A percentile compares a stretch with the other conserved stretches of the same genome.
phyloP scores from a whole-genome alignment of 2,329 filamentous ascomycete species.

The Dactylonectria macrodidyma region DNA sequence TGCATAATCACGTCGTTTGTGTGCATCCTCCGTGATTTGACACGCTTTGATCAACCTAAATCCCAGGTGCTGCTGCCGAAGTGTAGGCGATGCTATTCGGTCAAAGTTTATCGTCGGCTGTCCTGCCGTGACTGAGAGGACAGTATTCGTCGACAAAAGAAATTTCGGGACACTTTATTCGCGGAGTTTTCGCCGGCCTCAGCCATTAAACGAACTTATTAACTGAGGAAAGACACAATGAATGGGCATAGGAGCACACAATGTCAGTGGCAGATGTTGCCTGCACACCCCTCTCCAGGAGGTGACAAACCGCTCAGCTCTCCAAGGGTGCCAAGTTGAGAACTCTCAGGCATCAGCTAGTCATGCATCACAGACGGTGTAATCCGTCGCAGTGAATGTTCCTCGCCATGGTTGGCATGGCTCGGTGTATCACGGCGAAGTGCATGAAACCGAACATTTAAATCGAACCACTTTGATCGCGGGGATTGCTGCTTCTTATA shows the following conservation, averaged over 20 bases:
- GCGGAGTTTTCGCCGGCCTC: too few relatives aligned
- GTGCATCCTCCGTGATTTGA: too few relatives aligned
- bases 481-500: neutral
- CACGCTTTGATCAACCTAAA: too few relatives aligned
- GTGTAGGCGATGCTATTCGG: too few relatives aligned
- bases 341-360: neutral
- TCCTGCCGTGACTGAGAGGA: too few relatives aligned
- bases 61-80: too few relatives aligned
- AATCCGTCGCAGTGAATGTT: neutral
- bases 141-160: too few relatives aligned
- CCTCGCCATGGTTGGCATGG: constrained; percentile 5
- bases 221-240: neutral
- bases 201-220: neutral
- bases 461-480: neutral
- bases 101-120: too few relatives aligned
- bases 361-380: constrained; percentile 7
- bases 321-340: constrained; percentile 5
- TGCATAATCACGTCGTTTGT: too few relatives aligned
- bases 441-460: constrained; percentile 6
- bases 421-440: neutral
- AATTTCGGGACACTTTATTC: too few relatives aligned
- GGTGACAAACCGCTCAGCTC: constrained; percentile 8
- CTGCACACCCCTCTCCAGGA: constrained; percentile 3
- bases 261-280: neutral
- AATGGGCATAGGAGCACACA: neutral